phyloP scores from a whole-genome alignment of 106 monocot genomes.

The Dioscorea dumetorum region DNA sequence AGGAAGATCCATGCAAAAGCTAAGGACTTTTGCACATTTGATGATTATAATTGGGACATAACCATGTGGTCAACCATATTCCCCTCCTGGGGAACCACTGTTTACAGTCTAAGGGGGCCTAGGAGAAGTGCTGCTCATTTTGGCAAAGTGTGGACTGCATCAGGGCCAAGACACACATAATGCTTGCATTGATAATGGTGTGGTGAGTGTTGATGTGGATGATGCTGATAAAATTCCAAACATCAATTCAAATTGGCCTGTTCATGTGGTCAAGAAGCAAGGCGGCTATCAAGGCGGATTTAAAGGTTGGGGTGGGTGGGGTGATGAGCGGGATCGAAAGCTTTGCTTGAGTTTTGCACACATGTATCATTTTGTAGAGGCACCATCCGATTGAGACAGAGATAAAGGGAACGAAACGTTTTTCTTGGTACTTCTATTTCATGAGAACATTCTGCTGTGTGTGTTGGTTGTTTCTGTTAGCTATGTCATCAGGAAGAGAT shows the following conservation, averaged over 20 bases:
- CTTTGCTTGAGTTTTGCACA: conserved; percentile 90
- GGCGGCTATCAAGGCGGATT: conserved; percentile 75
- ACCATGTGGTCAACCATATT: conserved; percentile 96
- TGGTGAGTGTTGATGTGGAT: conserved; percentile 37
- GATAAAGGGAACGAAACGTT: no score
- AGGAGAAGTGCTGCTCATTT: conserved; percentile 83
- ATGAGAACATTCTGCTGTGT: no score
- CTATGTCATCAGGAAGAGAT: no score
- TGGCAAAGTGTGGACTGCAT: conserved; percentile 94
- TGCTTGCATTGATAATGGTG: conserved; percentile 62
- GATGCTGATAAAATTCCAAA: conserved; percentile 53
- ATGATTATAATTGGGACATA: conserved; percentile 99
- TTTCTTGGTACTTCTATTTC: no score
- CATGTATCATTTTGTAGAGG: conserved; percentile 50
- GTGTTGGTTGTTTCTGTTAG: no score
- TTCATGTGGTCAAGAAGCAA: conserved; percentile 41
- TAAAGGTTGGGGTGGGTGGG: conserved; percentile 98
- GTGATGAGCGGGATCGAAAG: conserved; percentile 70
- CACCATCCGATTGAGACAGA: background rate
- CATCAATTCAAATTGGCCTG: conserved; percentile 60
- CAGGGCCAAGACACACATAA: conserved; percentile 63
- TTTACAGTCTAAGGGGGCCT: conserved; percentile 73
- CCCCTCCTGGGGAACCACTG: conserved; percentile 66
- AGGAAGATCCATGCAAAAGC: conserved; percentile 80
- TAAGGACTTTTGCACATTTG: conserved; percentile 79